Conservation (phyloP, 2,329 filamentous ascomycete genomes). For the Achaetomium macrosporum region DNA sequence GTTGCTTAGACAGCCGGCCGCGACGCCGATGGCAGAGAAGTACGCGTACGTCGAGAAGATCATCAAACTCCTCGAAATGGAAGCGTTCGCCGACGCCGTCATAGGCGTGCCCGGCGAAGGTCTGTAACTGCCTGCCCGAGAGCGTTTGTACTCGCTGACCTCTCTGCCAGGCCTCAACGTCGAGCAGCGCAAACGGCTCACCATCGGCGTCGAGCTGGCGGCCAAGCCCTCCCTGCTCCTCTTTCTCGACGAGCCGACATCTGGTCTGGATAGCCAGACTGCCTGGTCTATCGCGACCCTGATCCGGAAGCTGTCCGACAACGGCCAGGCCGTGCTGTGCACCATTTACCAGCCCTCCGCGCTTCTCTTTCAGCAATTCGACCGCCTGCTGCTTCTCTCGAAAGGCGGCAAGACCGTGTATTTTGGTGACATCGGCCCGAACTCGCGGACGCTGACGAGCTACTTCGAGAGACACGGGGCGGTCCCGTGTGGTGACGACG, state of each 20-base stretch:
- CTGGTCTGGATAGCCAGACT: not conserved
- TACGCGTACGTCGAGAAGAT: conserved; percentile 57
- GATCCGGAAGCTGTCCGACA: conserved; percentile 57
- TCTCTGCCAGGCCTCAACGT: too few species aligned
- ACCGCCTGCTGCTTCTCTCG: conserved; percentile 55
- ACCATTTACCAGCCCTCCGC: conserved; percentile 48
- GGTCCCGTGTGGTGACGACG: not conserved
- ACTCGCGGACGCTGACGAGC: conserved; percentile 48
- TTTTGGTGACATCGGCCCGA: conserved; percentile 59
- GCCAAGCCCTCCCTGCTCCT: conserved; percentile 52
- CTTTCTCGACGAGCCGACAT: conserved; percentile 39
- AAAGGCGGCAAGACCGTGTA: conserved; percentile 63
- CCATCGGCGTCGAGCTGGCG: conserved; percentile 53
- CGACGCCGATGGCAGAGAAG: conserved; percentile 51
- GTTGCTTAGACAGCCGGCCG: conserved; percentile 49
- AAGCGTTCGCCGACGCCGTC: conserved; percentile 59
- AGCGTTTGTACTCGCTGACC: too few species aligned
- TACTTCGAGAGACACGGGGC: not conserved
- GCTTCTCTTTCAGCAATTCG: conserved; percentile 44
- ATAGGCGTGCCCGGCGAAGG: conserved; percentile 56
- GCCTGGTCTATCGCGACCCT: conserved; percentile 50
- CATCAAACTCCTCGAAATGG: conserved; percentile 62
- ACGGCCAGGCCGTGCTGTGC: conserved; percentile 44
- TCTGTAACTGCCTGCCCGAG: too few species aligned
- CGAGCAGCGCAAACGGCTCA: conserved; percentile 56